Evolutionary conservation across 768 basidiomycete genomes (phyloP), one percentile per base, ranked within the genome.

Genomic region (Pisolithus albus): DNA sequence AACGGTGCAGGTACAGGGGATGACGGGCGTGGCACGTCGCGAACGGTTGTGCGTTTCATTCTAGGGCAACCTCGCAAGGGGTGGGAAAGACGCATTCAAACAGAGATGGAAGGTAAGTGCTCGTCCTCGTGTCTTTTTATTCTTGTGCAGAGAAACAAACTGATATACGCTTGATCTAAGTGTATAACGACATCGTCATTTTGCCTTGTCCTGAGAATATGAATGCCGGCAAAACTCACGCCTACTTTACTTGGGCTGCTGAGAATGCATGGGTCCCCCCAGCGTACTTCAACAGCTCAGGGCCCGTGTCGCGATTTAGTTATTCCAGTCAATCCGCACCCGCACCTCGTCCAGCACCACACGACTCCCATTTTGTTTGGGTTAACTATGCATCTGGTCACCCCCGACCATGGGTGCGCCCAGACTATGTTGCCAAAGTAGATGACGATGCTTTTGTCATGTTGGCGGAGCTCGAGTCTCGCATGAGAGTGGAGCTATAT

Each of bases 401-500:
- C 26, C 70, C 76, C 3, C 70, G 66, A 40, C 75, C 80, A 7
- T 94, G 91, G 89, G 85, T 86, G 19, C 78, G 88, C 37, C 94
- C 92, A 10, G 92, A 96, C 65, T 97, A 83, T 61, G 83, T 98
- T 39, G 82, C 89, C 60, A 98, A 98, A 70, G 88, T 87, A 1
- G 94, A 98, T 65, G 94, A 98, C 61, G 94, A 98, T 66, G 82
- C 91, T 7, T 95, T 98, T 60, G 80, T 98, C 47, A 93, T 96
- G 81, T 78, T 98, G 30, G 89, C 89, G 2, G 94, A 98, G 65
- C 75, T 98, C 16, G 94, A 98, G 68, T 80, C 89, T n/a, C 80
- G 91, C 26, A 71, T 98, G 51, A 78, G 94, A 43, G 69, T 92
- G 16, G 83, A 88, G 53, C 74, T 95, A 37, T 78, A 92, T 43